Base-by-base conservation (phyloP, 495 filamentous ascomycete species). In the Tuber indicum region DNA sequence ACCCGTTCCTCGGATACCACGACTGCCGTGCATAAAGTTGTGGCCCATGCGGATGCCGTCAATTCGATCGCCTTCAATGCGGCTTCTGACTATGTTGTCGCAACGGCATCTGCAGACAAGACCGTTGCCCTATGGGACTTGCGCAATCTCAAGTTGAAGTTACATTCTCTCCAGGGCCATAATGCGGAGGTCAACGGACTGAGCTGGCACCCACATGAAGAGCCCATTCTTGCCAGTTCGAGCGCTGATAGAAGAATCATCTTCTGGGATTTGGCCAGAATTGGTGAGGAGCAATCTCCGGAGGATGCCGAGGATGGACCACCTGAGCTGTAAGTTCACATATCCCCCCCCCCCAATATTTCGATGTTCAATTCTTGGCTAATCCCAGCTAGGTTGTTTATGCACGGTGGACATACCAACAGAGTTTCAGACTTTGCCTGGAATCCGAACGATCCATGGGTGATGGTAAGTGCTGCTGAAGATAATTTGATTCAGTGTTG, bases 391-490 rank as follows among this genome's bases (percentile, higher is more conserved):
- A 93, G 92, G 71, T 86, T 97, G 21, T 99, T 99, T 84, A 99
- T 99, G 96, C 96, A 99, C 81, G 96, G 96, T 76, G 96, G 96
- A 39, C 96, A 98, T 86, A 99, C 95, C 23, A 97, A 97, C 84
- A 91, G 94, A 74, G 90, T 99, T 62, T 92, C 92, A 16, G 96
- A 99, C 85, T 98, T 99, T 81, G 94, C 91, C 86, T 99, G 95
- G 94, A 99, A 98, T 84, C 88, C 90, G 76, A 97, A 94, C 81
- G 92, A 97, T 81, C 94, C 94, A 19, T 99, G 96, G 96, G 89
- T 97, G 44, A 90, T 98, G 75, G 93, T 92, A 82, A 95, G 92
- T 72, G 94, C 95, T 17, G 95, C 96, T 2, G 96, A 99, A 82
- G 96, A 99, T 86, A 99, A 99, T 80, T 87, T 98, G 76, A 88